A percentile compares a stretch with the other conserved stretches of the same genome.
phyloP scores from a whole-genome alignment of 2,329 filamentous ascomycete genomes.

The Pyrenophora seminiperda region DNA sequence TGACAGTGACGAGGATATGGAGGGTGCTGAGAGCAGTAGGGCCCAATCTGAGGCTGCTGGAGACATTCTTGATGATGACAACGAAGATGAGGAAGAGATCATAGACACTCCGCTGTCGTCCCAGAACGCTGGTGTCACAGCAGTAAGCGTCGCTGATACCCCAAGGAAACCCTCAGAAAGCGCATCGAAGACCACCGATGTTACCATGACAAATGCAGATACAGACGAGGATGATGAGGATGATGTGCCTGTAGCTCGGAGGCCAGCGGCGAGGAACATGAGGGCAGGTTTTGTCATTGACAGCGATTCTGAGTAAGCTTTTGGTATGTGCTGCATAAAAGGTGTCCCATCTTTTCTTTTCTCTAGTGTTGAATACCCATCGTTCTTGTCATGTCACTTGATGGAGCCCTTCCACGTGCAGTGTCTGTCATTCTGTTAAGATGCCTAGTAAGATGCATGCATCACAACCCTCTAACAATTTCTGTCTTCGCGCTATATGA shows the following conservation, averaged over 20 bases:
- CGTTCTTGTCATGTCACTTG: not conserved
- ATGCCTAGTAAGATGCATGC: not conserved
- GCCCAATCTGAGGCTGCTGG: constrained; percentile 30
- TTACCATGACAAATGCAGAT: constrained; percentile 34
- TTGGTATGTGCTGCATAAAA: not conserved
- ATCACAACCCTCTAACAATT: not conserved
- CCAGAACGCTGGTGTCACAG: constrained; percentile 30
- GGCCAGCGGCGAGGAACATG: constrained; percentile 44
- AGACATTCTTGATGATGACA: constrained; percentile 25
- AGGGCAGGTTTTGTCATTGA: constrained; percentile 53
- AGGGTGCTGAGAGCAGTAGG: constrained; percentile 33
- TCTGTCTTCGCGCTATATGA: not conserved
- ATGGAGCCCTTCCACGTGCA: not conserved
- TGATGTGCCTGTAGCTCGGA: constrained; percentile 43
- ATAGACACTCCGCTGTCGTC: constrained; percentile 51
- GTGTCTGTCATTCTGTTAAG: not conserved
- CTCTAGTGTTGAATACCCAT: constrained; percentile 31
- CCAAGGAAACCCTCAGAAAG: constrained; percentile 8
- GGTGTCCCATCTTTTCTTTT: constrained; percentile 26
- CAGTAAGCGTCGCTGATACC: constrained; percentile 22
- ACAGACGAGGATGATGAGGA: constrained; percentile 51
- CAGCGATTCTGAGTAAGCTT: constrained; percentile 49
- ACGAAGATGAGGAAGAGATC: constrained; percentile 33
- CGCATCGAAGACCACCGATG: constrained; percentile 22
- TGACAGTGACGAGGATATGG: constrained; percentile 35